These are phyloP conservation scores for Colletotrichum abscissum DNA, from an alignment of 2,329 filamentous ascomycete genomes.

Conservation along the genomic window DNA sequence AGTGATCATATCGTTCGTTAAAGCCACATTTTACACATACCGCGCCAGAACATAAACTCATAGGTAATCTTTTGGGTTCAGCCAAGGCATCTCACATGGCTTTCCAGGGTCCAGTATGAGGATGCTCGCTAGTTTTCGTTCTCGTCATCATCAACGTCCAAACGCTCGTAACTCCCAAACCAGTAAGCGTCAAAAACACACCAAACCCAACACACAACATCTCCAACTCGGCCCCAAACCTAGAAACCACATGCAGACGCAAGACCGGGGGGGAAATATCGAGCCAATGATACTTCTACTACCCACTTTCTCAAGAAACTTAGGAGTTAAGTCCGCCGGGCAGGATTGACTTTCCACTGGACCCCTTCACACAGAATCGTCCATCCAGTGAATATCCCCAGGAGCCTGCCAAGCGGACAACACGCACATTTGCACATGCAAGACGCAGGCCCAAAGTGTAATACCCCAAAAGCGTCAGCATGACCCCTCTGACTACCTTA, in stretches of 20 bases:
- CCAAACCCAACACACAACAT: background rate
- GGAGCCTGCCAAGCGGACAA: background rate
- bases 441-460: background rate
- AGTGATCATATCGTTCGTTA: too few relatives aligned
- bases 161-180: background rate
- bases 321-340: conserved; percentile 15
- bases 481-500: background rate
- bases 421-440: background rate
- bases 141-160: background rate
- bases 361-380: background rate
- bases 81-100: background rate
- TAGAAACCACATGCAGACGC: background rate
- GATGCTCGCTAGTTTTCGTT: background rate
- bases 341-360: background rate
- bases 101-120: background rate
- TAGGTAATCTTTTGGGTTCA: background rate
- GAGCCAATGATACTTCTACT: background rate
- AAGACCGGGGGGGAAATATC: too few relatives aligned
- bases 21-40: too few relatives aligned
- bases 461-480: background rate
- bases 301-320: background rate
- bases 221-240: background rate
- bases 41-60: too few relatives aligned
- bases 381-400: background rate
- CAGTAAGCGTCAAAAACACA: background rate